Evolutionary conservation across 257 asterid genomes (phyloP).

Genomic region (Salvia hispanica): DNA sequence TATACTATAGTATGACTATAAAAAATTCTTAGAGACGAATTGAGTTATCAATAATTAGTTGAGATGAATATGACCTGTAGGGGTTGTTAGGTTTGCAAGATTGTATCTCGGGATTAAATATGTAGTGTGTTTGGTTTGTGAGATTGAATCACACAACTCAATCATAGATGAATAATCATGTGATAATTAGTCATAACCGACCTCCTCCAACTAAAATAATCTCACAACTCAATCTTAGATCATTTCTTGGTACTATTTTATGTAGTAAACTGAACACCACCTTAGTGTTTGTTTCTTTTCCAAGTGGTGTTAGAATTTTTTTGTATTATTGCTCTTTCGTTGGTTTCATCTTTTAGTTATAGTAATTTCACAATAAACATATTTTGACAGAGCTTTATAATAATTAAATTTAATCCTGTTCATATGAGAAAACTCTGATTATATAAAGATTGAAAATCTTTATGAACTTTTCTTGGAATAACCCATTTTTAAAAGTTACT

Average conservation of each 20-base stretch:
- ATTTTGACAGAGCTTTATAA: neutral
- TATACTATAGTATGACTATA: neutral
- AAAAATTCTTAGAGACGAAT: neutral
- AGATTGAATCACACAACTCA: too few species aligned
- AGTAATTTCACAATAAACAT: neutral
- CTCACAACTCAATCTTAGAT: too few species aligned
- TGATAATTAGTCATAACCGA: too few species aligned
- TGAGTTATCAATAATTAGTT: neutral
- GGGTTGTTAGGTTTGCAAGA: neutral
- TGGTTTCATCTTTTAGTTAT: neutral
- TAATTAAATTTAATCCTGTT: neutral
- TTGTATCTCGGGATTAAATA: too few species aligned
- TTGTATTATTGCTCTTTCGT: neutral
- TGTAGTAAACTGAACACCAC: too few species aligned
- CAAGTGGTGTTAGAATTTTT: neutral
- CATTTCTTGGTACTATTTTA: too few species aligned
- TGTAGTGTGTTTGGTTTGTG: too few species aligned
- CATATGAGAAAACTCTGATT: neutral
- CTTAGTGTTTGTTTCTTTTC: neutral
- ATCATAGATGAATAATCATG: too few species aligned
- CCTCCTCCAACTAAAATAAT: too few species aligned
- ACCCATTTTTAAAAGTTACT: neutral
- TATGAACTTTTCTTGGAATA: neutral
- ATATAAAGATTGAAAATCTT: neutral
- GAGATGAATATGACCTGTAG: neutral